These are phyloP conservation scores for Magnusiomyces magnusii DNA, from an alignment of 1,139 yeast species.

Conservation along the genomic window DNA sequence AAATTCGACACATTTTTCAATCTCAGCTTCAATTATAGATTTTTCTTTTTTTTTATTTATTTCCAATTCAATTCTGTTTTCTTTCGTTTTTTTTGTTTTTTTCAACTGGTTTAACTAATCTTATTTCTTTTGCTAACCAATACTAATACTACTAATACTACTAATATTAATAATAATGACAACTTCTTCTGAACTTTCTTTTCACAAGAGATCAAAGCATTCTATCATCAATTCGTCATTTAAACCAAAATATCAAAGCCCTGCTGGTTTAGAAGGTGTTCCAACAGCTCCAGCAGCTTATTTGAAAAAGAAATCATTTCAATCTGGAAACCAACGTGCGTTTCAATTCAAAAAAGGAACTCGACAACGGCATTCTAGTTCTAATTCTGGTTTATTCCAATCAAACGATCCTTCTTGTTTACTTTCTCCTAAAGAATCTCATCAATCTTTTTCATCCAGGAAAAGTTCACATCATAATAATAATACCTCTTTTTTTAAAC, in stretches of 20 bases:
- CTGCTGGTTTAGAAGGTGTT: conserved; percentile 4
- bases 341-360: background rate
- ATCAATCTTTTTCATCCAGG: background rate
- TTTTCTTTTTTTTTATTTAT: too few relatives aligned
- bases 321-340: background rate
- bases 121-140: too few relatives aligned
- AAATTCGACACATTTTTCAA: too few relatives aligned
- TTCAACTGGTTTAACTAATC: too few relatives aligned
- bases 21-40: too few relatives aligned
- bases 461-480: background rate
- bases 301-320: background rate
- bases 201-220: background rate
- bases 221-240: background rate
- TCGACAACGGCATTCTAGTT: background rate
- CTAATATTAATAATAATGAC: background rate
- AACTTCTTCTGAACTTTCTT: background rate
- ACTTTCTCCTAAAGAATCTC: background rate
- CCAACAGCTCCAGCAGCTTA: conserved; percentile 7
- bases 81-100: too few relatives aligned
- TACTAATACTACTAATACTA: too few relatives aligned
- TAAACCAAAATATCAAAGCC: background rate
- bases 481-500: background rate
- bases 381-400: background rate
- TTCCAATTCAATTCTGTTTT: too few relatives aligned
- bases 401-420: background rate